Percentiles rank a stretch among this genome's conserved stretches.
Conservation (phyloP, 495 filamentous ascomycete genomes). For the Aspergillus baeticus region DNA sequence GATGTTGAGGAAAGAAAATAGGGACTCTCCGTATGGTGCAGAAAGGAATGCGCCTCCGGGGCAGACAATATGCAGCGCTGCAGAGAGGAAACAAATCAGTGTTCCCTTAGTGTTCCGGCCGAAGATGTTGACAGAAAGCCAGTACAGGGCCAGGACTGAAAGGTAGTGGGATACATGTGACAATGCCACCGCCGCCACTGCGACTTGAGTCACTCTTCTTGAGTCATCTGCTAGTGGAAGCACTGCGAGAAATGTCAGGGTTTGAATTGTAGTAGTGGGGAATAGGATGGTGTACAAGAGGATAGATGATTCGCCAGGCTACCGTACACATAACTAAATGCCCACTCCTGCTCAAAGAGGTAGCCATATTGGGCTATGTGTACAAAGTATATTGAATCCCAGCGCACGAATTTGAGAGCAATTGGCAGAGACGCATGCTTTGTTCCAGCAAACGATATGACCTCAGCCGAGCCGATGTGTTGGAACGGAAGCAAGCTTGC, state of each 20-base stretch:
- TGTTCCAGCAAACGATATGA: conserved; percentile 4
- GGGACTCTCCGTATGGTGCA: conserved; percentile 79
- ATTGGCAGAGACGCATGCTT: conserved; percentile 23
- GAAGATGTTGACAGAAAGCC: conserved; percentile 44
- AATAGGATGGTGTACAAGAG: conserved; percentile 39
- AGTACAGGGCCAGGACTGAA: conserved; percentile 69
- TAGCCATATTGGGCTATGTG: conserved; percentile 69
- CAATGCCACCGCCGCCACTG: conserved; percentile 58
- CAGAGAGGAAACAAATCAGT: conserved; percentile 61
- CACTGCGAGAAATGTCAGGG: conserved; percentile 20
- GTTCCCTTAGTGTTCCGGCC: conserved; percentile 24
- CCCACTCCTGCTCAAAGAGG: conserved; percentile 93
- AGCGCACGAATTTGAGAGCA: conserved; percentile 65
- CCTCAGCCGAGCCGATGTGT: conserved; percentile 10
- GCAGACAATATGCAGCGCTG: conserved; percentile 74
- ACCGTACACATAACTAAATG: conserved; percentile 74
- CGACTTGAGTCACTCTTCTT: conserved; percentile 26
- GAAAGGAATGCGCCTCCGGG: conserved; percentile 90
- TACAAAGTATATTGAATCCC: conserved; percentile 91
- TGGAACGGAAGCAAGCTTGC: conserved; percentile 56
- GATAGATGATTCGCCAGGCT: conserved; percentile 45
- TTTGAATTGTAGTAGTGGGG: background rate
- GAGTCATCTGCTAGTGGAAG: conserved; percentile 24
- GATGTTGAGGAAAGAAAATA: conserved; percentile 78
- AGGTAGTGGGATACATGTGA: conserved; percentile 72